Base-by-base conservation (phyloP, 768 basidiomycete species). In the Boletus pseudopeckii region DNA sequence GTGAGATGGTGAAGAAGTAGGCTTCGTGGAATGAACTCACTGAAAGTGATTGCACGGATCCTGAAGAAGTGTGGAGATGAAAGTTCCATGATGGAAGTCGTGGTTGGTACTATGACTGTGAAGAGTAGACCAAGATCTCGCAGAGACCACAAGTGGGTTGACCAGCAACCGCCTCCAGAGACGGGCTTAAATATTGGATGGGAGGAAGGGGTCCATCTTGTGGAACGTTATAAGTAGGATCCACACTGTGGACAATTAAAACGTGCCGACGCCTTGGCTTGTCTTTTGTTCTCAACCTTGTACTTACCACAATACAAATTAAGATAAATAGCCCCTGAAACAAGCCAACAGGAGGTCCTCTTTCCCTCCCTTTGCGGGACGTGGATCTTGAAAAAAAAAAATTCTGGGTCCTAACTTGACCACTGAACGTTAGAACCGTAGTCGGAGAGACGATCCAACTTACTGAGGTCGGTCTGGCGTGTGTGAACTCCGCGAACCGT, bases 31-130 rank as follows among this genome's bases (percentile, higher is more conserved):
- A 45, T 8, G 32, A 11, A 62, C 71, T 51, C 48, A 72, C 69
- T 48, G 56, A 71, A 72, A 14, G 69, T 45, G 43, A 61, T 36
- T 36, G 62, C 60, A 20, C 70, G 69, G 30, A 71, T 55, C 55
- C 40, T 70, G 15, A 70, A 67, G 48, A 72, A 72, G 24, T 56
- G 43, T 3, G 65, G 68, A 33, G 68, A 70, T 1, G 61, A n/a
- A n/a, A n/a, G 65, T 28, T 73, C 64, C 69, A 71, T 68, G 24
- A 26, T 26, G 24, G 24, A 26, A 26, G 24, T 26, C 5, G 6
- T 26, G 4, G 24, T n/a, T n/a, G n/a, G n/a, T 22, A 22, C 2
- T 24, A 24, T 24, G 24, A 24, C 24, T 24, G 44, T 22, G 36
- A 50, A 36, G 39, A 37, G 41, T 7, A 26, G 39, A 41, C 1